Base-by-base conservation (phyloP, 1,284 basidiomycete species). In the Leccinum subfulvum region DNA sequence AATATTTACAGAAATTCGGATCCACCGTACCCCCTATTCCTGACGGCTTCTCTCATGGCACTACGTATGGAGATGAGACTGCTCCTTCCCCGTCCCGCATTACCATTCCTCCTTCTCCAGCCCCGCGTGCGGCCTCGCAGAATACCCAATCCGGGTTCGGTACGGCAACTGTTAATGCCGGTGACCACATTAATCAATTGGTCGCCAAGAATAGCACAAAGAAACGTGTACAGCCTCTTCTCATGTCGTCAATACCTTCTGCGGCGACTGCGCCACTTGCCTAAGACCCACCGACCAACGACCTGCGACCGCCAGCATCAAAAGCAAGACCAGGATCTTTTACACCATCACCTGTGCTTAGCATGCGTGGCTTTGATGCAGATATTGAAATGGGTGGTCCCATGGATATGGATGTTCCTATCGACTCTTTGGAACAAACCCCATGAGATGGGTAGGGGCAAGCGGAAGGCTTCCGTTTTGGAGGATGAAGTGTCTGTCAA, bases 1-100 rank as follows among this genome's bases (percentile, higher is more conserved):
- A 87, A 65, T 92, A 95, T 67, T 81, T 96, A 6, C 82, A 85
- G 41, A 91, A 92, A 69, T 96, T 94, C 73, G 87, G 85, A 23
- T 95, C 93, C 70, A 75, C 77, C 2, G 73, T 84, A 18, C 85
- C 88, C 1, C 83, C 87, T 1, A 66, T 90, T 44, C 89, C 88
- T 0, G 81, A 84, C 11, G 87, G 88, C 21, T 91, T 82, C 76
- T 87, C 87, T 1, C 90, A 91, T 67, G 73, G 74, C 51, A 70
- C 77, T 44, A 75, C 73, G 14, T 75, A 73, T 23, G 75, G 56
- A 52, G 65, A 69, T n/a, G 58, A 66, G 21, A 33, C 35, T 28
- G 28, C 44, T 54, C 62, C 57, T 3, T 59, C 75, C 26, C 56
- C 71, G 4, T 73, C 77, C 11, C 78, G 77, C 57, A 83, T 81